Percentiles rank a stretch among this genome's conserved stretches.
phyloP scores from a whole-genome alignment of 139 green algal species.

The Chlorella sp. region DNA sequence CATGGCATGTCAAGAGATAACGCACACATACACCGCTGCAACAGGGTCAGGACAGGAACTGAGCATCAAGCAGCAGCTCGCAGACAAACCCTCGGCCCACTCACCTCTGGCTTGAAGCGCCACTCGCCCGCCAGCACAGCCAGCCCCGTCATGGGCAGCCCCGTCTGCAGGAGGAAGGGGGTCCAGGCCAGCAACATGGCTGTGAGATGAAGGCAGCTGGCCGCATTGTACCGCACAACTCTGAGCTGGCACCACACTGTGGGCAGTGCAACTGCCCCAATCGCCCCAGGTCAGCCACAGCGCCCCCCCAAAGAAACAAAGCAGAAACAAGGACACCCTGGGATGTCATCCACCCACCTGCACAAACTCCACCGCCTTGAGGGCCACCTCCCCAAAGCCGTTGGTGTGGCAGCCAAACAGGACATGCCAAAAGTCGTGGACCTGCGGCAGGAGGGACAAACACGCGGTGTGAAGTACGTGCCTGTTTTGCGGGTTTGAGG shows the following conservation, averaged over 20 bases:
- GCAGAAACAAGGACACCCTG: too few relatives aligned
- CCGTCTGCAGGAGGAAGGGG: conserved; percentile 77
- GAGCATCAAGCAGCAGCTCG: too few relatives aligned
- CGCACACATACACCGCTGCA: too few relatives aligned
- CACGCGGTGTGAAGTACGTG: too few relatives aligned
- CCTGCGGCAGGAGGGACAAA: too few relatives aligned
- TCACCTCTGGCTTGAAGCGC: conserved; percentile 51
- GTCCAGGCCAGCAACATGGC: not conserved
- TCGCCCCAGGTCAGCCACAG: not conserved
- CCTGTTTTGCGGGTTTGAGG: too few relatives aligned
- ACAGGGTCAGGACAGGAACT: too few relatives aligned
- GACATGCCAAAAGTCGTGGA: conserved; percentile 96
- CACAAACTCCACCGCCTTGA: conserved; percentile 96
- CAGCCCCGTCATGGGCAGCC: conserved; percentile 90
- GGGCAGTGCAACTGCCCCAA: not conserved
- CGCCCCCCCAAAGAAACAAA: not conserved
- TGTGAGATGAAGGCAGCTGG: too few relatives aligned
- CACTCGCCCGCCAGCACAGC: conserved; percentile 82
- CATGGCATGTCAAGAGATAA: too few relatives aligned
- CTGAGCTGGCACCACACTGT: too few relatives aligned
- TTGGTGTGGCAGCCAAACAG: conserved; percentile 95
- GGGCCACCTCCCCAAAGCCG: conserved; percentile 91
- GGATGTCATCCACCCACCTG: conserved; percentile 66
- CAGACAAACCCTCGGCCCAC: too few relatives aligned
- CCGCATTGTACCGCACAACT: too few relatives aligned